phyloP scores from a whole-genome alignment of 129 eudicot genomes.

The Sambucus nigra region DNA sequence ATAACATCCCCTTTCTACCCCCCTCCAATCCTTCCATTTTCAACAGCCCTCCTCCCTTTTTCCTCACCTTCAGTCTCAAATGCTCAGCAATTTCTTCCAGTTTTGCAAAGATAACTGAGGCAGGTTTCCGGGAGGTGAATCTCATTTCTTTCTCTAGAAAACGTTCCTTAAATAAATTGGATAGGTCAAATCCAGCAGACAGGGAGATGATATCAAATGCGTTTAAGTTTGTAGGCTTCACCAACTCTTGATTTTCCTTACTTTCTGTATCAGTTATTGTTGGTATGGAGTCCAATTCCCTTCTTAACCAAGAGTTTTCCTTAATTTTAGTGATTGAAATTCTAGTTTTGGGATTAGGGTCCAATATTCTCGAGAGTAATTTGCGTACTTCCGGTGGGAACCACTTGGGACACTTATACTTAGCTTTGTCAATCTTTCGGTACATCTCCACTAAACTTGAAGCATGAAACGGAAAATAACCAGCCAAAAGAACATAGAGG shows the following conservation, averaged over 20 bases:
- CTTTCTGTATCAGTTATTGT: background rate
- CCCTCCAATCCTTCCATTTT: constrained; percentile 18
- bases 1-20: constrained; percentile 26
- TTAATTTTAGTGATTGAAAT: constrained; percentile 16
- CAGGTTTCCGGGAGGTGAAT: constrained; percentile 17
- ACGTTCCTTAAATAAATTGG: constrained; percentile 23
- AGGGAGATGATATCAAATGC: constrained; percentile 28
- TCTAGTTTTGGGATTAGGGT: constrained; percentile 23
- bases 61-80: constrained; percentile 14
- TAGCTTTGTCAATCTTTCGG: constrained; percentile 19
- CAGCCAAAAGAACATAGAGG: constrained; percentile 26
- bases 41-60: constrained; percentile 19
- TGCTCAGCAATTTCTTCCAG: constrained; percentile 21
- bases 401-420: constrained; percentile 17
- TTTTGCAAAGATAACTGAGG: constrained; percentile 12
- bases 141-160: constrained; percentile 7
- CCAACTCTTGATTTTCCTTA: background rate
- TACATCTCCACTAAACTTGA: constrained; percentile 27
- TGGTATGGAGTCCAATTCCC: constrained; percentile 3
- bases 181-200: constrained; percentile 22
- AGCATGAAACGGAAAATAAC: constrained; percentile 25
- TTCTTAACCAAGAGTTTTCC: constrained; percentile 19
- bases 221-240: constrained; percentile 12
- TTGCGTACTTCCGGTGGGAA: constrained; percentile 15
- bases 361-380: constrained; percentile 17